phyloP scores from a whole-genome alignment of 2,329 filamentous ascomycete genomes.

The Trichophyton schoenleinii region DNA sequence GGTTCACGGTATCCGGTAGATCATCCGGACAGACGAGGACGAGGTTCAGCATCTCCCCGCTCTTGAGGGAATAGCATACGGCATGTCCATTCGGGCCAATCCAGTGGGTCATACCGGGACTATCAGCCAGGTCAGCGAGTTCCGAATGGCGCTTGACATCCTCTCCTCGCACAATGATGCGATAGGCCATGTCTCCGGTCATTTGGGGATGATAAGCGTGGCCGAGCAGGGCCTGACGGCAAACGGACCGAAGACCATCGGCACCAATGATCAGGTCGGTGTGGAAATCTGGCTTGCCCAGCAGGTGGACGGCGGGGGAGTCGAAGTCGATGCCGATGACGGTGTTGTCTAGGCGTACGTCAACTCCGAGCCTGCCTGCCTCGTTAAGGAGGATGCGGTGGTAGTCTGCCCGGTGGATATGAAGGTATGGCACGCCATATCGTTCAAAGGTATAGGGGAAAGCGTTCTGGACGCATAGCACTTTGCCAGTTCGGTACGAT shows the following conservation, averaged over 20 bases:
- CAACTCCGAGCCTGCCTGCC: constrained; percentile 30
- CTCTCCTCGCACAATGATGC: constrained; percentile 38
- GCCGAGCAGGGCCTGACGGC: constrained; percentile 36
- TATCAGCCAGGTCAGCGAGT: constrained; percentile 32
- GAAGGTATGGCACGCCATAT: constrained; percentile 32
- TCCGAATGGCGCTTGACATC: constrained; percentile 39
- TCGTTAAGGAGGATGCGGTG: constrained; percentile 33
- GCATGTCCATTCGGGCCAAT: constrained; percentile 41
- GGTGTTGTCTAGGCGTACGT: constrained; percentile 18
- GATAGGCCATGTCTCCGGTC: constrained; percentile 47
- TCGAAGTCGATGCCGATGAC: constrained; percentile 20
- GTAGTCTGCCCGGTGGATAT: constrained; percentile 41
- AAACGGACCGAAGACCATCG: constrained; percentile 37
- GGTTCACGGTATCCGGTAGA: constrained; percentile 29
- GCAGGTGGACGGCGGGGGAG: constrained; percentile 20
- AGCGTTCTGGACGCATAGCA: constrained; percentile 19
- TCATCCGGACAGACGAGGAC: constrained; percentile 55
- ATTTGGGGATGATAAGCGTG: constrained; percentile 34
- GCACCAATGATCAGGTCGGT: constrained; percentile 39
- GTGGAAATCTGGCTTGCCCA: constrained; percentile 19
- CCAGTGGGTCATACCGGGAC: constrained; percentile 44
- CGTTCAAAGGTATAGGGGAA: constrained; percentile 18
- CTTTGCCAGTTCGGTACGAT: constrained; percentile 21
- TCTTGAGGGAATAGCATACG: constrained; percentile 49
- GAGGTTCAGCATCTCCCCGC: constrained; percentile 50